Conservation (phyloP, 257 asterid genomes). For the Solanum sitiens region DNA sequence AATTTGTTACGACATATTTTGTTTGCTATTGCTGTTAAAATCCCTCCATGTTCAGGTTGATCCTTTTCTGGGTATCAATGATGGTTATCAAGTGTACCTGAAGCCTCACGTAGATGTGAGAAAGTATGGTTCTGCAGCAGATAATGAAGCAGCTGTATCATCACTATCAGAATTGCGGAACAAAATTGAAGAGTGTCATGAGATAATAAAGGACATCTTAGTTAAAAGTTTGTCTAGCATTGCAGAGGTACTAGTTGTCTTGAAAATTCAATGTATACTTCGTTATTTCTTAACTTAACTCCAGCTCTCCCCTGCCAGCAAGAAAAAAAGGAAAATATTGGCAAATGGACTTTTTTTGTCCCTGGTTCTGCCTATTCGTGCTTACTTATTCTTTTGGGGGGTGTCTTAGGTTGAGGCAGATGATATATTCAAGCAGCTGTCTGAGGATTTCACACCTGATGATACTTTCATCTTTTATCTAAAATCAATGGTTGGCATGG, state of each 20-base stretch:
- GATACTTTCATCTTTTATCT: constrained; percentile 72
- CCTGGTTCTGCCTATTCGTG: not conserved
- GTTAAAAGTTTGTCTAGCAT: constrained; percentile 47
- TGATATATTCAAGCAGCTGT: constrained; percentile 53
- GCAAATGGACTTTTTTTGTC: not conserved
- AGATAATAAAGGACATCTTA: constrained; percentile 29
- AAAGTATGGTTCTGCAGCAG: constrained; percentile 53
- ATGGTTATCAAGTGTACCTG: constrained; percentile 65
- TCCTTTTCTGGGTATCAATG: constrained; percentile 75
- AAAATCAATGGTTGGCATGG: constrained; percentile 53
- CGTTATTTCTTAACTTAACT: not conserved
- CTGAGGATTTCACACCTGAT: constrained; percentile 75
- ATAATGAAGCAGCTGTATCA: constrained; percentile 60
- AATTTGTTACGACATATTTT: not conserved
- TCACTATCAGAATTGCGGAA: constrained; percentile 38
- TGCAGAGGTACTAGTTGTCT: constrained; percentile 38
- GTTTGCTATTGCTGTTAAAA: not conserved
- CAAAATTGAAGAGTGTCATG: constrained; percentile 45
- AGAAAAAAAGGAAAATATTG: not conserved
- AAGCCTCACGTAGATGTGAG: constrained; percentile 47
- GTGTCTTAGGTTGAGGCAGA: constrained; percentile 47
- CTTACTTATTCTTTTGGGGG: not conserved
- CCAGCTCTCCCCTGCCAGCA: not conserved
- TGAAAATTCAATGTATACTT: not conserved
- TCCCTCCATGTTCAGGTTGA: constrained; percentile 40